phyloP scores from a whole-genome alignment of 192 early-diverging fungal genomes.

The Endogone sp. region DNA sequence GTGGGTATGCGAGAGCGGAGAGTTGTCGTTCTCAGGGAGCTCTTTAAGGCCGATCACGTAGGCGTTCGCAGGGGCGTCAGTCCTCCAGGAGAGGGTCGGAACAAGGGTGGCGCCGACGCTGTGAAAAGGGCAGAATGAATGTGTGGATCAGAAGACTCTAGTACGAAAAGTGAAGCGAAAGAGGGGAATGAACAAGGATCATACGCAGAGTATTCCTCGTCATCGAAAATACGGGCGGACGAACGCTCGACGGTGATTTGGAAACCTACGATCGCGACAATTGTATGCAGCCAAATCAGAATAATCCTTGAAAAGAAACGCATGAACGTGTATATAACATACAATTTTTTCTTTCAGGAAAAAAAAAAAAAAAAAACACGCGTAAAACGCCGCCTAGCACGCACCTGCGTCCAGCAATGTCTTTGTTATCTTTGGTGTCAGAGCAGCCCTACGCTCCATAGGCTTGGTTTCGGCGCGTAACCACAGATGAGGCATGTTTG shows the following conservation, averaged over 20 bases:
- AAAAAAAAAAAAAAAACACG: too few relatives aligned
- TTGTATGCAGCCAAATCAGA: too few relatives aligned
- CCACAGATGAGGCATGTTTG: constrained; percentile 67
- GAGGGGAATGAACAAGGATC: background rate
- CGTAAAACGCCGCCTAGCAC: background rate
- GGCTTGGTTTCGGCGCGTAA: constrained; percentile 97
- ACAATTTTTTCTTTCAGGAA: too few relatives aligned
- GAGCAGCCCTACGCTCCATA: constrained; percentile 89
- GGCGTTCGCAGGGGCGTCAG: constrained; percentile 79
- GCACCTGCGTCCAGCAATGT: constrained; percentile 67
- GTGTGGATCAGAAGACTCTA: background rate
- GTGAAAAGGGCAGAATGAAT: constrained; percentile 7
- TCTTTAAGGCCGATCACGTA: constrained; percentile 97
- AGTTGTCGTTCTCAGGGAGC: constrained; percentile 88
- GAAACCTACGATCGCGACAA: constrained; percentile 49
- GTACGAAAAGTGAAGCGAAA: background rate
- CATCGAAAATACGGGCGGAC: constrained; percentile 81
- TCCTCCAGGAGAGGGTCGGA: constrained; percentile 76
- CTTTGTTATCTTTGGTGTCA: constrained; percentile 84
- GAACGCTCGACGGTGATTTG: constrained; percentile 87
- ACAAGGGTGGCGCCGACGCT: constrained; percentile 82
- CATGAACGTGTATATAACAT: too few relatives aligned
- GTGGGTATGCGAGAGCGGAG: constrained; percentile 87
- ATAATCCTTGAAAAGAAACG: too few relatives aligned
- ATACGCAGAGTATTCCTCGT: constrained; percentile 80